Base-by-base conservation (phyloP, 495 filamentous ascomycete species). In the Trichoderma gamsii region DNA sequence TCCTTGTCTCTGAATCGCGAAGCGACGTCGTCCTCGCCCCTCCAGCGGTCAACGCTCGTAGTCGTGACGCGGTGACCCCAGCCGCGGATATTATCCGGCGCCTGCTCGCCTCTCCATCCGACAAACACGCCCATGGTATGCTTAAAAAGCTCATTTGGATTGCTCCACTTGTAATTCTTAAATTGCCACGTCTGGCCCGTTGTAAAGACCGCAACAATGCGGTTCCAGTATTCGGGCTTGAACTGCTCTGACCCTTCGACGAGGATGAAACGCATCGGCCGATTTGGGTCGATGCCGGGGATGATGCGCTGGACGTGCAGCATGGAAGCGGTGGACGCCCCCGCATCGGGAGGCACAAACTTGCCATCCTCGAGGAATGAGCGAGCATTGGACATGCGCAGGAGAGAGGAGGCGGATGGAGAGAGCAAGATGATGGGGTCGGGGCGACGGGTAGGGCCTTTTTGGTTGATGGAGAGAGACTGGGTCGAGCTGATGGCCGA, bases 121-220 rank as follows among this genome's bases (percentile, higher is more conserved):
- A 98, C 88, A 74, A 94, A 96, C 56, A 98, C 81, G 64, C 95
- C 95, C 16, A 90, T 82, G 23, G 91, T 89, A 71, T 97, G 90
- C 69, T 87, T 84, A 79, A 99, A 99, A 41, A 99, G 83, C 70
- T 98, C 95, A 3, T 86, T 80, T 5, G 96, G 91, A 32, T 92
- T 87, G 69, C 89, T 88, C 93, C 95, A 98, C 79, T 95, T 96
- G 84, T 98, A 99, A 63, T 88, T 89, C 79, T 97, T 96, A 80
- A 98, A 99, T 77, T 99, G 95, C 95, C 95, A 99, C 13, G 90
- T 89, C 78, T 99, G 95, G 27, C 95, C 95, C 11, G 95, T 99
- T 0, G 95, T 99, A 79, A 99, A 99, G 61, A 99, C 92, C 11
- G 92, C 96, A 11, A 98, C 95, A 12, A 99, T 91, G 23, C 96